Conservation (phyloP, 305 asterid species). For the Fraxinus sp. region DNA sequence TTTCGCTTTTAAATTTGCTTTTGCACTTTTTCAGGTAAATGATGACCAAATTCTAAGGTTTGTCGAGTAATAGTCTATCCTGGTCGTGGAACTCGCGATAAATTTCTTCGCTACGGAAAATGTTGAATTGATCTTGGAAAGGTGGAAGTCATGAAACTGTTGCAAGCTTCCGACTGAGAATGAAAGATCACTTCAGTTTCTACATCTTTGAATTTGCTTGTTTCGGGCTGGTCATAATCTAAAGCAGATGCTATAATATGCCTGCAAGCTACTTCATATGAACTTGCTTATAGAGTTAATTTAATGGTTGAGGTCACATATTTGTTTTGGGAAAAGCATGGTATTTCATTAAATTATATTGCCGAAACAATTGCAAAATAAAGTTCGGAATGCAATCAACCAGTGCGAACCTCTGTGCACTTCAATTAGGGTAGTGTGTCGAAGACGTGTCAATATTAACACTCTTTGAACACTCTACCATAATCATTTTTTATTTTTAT, state of each 20-base stretch:
- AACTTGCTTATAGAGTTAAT: neutral
- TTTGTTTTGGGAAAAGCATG: too few species aligned
- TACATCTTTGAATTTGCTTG: neutral
- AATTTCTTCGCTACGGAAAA: neutral
- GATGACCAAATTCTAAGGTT: neutral
- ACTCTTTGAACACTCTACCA: too few species aligned
- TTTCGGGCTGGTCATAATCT: neutral
- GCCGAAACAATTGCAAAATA: too few species aligned
- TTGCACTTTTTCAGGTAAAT: constrained; percentile 31
- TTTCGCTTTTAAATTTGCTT: neutral
- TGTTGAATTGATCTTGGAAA: neutral
- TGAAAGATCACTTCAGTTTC: neutral
- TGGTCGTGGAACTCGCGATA: neutral
- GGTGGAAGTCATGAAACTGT: neutral
- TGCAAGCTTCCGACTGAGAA: neutral
- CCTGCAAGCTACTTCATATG: neutral
- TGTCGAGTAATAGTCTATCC: neutral
- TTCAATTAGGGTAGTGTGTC: too few species aligned
- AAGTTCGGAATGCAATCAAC: too few species aligned
- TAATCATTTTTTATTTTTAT: too few species aligned
- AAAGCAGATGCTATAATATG: neutral
- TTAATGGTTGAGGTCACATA: neutral
- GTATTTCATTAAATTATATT: too few species aligned
- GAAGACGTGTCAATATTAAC: too few species aligned
- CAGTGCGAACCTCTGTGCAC: too few species aligned